A percentile compares a stretch with the other conserved stretches of the same genome.
Conservation (phyloP, 768 basidiomycete species). For the Xerocomellus intermedius region DNA sequence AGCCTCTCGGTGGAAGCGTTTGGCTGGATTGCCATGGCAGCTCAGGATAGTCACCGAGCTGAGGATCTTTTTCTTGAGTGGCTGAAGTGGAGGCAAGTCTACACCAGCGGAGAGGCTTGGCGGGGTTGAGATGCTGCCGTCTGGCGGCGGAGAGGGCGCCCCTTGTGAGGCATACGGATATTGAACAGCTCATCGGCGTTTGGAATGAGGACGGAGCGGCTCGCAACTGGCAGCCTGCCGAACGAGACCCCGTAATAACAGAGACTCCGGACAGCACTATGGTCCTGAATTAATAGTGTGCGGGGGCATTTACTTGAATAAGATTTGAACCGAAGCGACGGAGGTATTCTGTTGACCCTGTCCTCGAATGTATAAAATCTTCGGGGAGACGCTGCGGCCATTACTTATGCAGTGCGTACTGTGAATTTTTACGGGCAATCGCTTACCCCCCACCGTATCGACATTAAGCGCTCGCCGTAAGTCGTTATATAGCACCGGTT, state of each 20-base stretch:
- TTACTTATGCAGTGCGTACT: conserved; percentile 14
- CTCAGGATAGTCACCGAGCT: conserved; percentile 70
- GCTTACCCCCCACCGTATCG: conserved; percentile 16
- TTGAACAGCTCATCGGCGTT: conserved; percentile 13
- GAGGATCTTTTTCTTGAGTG: conserved; percentile 52
- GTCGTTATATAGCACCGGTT: conserved; percentile 17
- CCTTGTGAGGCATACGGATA: no score
- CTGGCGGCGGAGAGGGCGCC: conserved; percentile 5
- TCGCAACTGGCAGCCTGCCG: neutral
- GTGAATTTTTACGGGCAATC: conserved; percentile 23
- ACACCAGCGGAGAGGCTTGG: neutral
- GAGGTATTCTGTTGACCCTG: conserved; percentile 22
- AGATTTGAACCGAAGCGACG: conserved; percentile 16
- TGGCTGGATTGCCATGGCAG: conserved; percentile 69
- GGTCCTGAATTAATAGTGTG: neutral
- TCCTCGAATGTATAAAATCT: conserved; percentile 15
- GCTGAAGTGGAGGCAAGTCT: conserved; percentile 20
- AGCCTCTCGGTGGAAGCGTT: conserved; percentile 59
- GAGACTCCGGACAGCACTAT: conserved; percentile 23
- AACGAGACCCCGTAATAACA: conserved; percentile 19
- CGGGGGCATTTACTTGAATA: neutral
- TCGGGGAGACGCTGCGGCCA: conserved; percentile 17
- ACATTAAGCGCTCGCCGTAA: conserved; percentile 5
- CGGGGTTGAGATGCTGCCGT: neutral
- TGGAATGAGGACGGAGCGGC: conserved; percentile 9